Percentiles rank a stretch among this genome's conserved stretches.
phyloP scores from a whole-genome alignment of 257 asterid species.

The Nemophila menziesii region DNA sequence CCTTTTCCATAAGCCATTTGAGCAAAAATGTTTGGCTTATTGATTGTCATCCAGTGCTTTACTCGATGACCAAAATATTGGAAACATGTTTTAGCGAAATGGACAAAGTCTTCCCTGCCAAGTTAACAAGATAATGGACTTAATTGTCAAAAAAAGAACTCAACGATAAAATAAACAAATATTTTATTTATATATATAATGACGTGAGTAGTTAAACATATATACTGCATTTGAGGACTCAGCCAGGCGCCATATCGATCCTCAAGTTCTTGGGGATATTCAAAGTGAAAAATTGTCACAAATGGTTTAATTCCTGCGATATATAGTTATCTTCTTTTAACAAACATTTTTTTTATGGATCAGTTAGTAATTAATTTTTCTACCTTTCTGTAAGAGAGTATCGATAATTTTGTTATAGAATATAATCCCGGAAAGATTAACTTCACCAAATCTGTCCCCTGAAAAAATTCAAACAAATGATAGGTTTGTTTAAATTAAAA shows the following conservation, averaged over 20 bases:
- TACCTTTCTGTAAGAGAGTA: constrained; percentile 47
- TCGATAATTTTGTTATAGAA: constrained; percentile 48
- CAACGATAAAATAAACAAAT: no score
- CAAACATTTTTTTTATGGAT: background rate
- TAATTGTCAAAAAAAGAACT: background rate
- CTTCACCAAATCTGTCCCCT: constrained; percentile 51
- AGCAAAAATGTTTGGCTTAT: background rate
- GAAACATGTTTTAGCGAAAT: background rate
- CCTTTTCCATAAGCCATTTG: background rate
- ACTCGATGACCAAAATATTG: background rate
- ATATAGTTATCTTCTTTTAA: no score
- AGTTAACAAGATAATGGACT: background rate
- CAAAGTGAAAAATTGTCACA: constrained; percentile 23
- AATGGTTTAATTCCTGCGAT: constrained; percentile 26
- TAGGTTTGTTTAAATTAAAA: no score
- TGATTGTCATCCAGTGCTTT: constrained; percentile 1
- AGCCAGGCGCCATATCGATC: constrained; percentile 28
- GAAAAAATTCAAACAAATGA: constrained; percentile 4
- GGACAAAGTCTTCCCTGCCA: background rate
- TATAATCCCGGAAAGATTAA: constrained; percentile 35
- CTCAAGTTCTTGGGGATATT: constrained; percentile 18
- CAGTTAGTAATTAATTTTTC: background rate
- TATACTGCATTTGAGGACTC: constrained; percentile 20
- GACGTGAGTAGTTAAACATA: background rate
- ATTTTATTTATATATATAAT: background rate